phyloP scores from a whole-genome alignment of 768 basidiomycete genomes.

The Clathrus columnatus region DNA sequence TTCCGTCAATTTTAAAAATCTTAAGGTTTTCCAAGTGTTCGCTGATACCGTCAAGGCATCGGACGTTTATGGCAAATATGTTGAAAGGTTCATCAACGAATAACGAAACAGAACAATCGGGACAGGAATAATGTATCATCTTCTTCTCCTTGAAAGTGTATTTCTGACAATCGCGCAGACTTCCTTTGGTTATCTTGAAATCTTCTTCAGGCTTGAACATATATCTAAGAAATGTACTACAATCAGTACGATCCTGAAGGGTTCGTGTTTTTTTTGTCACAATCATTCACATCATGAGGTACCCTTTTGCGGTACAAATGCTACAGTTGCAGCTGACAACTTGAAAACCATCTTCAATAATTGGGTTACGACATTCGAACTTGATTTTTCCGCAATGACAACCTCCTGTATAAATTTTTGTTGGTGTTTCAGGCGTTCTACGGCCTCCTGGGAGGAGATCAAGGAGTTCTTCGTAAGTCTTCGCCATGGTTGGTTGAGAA shows the following conservation, averaged over 20 bases:
- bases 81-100: neutral
- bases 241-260: neutral
- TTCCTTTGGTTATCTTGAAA: neutral
- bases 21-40: neutral
- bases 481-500: too few species aligned
- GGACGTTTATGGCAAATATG: neutral
- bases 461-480: too few species aligned
- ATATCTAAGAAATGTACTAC: neutral
- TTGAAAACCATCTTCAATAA: constrained; percentile 5
- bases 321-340: constrained; percentile 5
- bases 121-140: neutral
- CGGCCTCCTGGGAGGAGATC: too few species aligned
- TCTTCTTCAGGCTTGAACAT: neutral
- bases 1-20: neutral
- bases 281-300: neutral
- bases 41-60: neutral
- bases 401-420: constrained; percentile 2
- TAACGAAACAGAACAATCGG: neutral
- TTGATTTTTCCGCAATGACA: constrained; percentile 6
- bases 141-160: neutral
- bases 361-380: constrained; percentile 6
- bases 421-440: neutral
- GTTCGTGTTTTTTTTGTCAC: neutral
- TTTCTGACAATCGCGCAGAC: neutral
- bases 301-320: neutral